A percentile compares a stretch with the other conserved stretches of the same genome.
These are phyloP conservation scores for Vanrija pseudolonga DNA, from an alignment of 1,284 basidiomycete genomes.

Conservation along the genomic window DNA sequence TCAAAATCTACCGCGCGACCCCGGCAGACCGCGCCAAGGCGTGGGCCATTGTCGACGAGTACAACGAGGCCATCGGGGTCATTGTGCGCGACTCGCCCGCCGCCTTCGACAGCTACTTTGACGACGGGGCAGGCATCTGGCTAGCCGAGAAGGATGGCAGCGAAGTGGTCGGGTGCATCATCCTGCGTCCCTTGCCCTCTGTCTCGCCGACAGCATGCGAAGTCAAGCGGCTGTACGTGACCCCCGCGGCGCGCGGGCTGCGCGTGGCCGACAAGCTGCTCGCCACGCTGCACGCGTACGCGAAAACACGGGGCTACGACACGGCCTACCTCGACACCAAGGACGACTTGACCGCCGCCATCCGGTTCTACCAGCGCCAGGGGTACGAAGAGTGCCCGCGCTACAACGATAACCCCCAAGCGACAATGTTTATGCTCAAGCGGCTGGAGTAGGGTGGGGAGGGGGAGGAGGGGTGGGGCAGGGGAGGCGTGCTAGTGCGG, in stretches of 20 bases:
- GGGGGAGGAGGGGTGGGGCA: too few species aligned
- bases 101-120: constrained; percentile 28
- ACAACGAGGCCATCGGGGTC: constrained; percentile 9
- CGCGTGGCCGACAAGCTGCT: constrained; percentile 5
- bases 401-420: constrained; percentile 13
- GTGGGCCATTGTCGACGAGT: constrained; percentile 6
- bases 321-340: constrained; percentile 11
- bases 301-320: background rate
- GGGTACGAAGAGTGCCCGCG: constrained; percentile 8
- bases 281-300: constrained; percentile 1
- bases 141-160: constrained; percentile 5
- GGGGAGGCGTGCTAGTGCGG: too few species aligned
- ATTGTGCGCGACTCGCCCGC: constrained; percentile 20
- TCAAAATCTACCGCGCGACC: constrained; percentile 1
- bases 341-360: constrained; percentile 7
- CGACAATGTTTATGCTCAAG: constrained; percentile 11
- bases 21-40: constrained; percentile 1
- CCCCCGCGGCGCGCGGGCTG: constrained; percentile 1
- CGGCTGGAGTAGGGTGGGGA: background rate
- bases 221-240: constrained; percentile 13
- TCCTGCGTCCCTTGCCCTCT: constrained; percentile 1
- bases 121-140: constrained; percentile 23
- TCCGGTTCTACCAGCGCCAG: constrained; percentile 8
- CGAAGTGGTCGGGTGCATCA: constrained; percentile 11
- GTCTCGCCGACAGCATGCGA: background rate